Conservation (phyloP, 352 stramenopile species). For the Detonula confervacea region DNA sequence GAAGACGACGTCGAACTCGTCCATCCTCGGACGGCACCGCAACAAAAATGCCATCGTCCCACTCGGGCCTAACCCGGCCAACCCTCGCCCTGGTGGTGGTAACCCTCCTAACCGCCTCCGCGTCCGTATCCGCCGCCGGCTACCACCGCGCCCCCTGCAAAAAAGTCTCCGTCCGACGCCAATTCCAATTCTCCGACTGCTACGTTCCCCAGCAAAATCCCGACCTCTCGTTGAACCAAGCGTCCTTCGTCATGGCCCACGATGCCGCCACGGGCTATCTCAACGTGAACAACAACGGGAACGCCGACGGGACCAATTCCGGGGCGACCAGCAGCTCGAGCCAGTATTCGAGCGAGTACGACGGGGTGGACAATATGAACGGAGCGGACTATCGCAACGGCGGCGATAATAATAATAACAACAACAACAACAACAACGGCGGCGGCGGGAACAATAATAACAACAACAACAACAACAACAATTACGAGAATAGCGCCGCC, state of each 20-base stretch:
- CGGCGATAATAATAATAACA: too few relatives aligned
- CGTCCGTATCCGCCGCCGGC: too few relatives aligned
- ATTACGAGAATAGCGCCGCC: background rate
- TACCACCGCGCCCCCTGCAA: constrained; percentile 49
- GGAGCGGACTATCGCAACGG: background rate
- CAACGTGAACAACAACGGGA: constrained; percentile 25
- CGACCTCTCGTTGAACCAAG: constrained; percentile 44
- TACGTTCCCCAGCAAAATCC: constrained; percentile 61
- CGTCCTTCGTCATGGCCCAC: constrained; percentile 72
- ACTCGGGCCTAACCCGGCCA: too few relatives aligned
- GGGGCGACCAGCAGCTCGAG: background rate
- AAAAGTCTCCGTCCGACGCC: constrained; percentile 17
- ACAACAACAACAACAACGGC: too few relatives aligned
- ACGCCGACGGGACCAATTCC: background rate
- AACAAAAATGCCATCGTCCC: too few relatives aligned
- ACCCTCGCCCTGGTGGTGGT: too few relatives aligned
- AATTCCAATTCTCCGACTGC: constrained; percentile 68
- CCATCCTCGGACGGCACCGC: too few relatives aligned
- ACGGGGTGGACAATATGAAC: constrained; percentile 7
- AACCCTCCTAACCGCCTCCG: too few relatives aligned
- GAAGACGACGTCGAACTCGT: too few relatives aligned
- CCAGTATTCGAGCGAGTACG: background rate
- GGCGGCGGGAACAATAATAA: background rate
- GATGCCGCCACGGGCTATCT: constrained; percentile 79
- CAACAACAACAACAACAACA: background rate